Evolutionary conservation across 176 grass and related monocot species (phyloP).

Genomic region (Eleusine coracana): DNA sequence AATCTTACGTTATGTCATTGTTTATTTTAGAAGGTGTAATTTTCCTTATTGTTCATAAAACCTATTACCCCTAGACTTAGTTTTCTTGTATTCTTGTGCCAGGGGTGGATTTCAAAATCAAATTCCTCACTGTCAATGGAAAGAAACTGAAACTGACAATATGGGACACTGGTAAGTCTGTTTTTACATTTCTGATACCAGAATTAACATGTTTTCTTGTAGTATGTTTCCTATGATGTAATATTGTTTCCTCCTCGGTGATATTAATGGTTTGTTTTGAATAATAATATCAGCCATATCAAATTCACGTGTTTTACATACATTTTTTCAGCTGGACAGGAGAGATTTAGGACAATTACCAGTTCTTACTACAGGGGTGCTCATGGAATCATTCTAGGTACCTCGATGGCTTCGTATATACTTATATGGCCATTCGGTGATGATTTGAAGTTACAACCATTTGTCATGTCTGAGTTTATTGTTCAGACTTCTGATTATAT

Average conservation of each 20-base stretch:
- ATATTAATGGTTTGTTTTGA: neutral
- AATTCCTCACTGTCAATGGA: conserved; percentile 66
- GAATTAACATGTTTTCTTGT: neutral
- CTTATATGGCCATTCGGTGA: neutral
- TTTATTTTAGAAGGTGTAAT: neutral
- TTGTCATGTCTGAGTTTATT: neutral
- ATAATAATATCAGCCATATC: neutral
- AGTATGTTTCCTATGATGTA: neutral
- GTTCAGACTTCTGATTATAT: neutral
- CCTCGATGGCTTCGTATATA: conserved; percentile 11
- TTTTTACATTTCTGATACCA: neutral
- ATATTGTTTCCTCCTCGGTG: neutral
- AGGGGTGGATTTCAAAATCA: conserved; percentile 99
- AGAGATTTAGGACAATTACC: conserved; percentile 94
- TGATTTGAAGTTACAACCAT: conserved; percentile 17
- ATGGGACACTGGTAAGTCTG: conserved; percentile 86
- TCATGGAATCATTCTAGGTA: conserved; percentile 98
- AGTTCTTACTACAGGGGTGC: conserved; percentile 97
- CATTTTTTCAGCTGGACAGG: conserved; percentile 81
- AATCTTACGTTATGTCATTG: neutral
- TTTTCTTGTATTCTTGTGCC: neutral
- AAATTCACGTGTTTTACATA: neutral
- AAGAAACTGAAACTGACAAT: conserved; percentile 96
- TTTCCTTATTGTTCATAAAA: neutral
- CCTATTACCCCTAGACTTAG: neutral